Base-by-base conservation (phyloP, 2,329 filamentous ascomycete species). In the Beauveria australis region DNA sequence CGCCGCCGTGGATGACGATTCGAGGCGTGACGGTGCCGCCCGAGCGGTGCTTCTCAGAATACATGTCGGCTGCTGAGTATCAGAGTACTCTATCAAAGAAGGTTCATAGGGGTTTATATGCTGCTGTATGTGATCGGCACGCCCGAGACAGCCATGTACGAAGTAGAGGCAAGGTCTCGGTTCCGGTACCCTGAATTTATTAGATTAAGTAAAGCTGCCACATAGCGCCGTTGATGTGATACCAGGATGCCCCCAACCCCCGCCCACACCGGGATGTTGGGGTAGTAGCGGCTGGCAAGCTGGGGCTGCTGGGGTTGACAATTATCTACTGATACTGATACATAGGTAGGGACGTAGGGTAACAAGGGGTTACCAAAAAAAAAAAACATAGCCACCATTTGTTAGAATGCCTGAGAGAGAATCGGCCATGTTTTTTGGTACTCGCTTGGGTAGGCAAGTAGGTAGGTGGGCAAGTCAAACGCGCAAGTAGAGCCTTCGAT, bases 1-100 rank as follows among this genome's bases (percentile, higher is more conserved):
- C 88, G 40, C 88, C 88, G 68, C 88, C 89, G 67, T 62, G 87
- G 67, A 90, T 83, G 68, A 89, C 87, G 37, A 89, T 70, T 10
- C 85, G 79, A 3, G 87, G 86, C 67, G 76, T 74, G 40, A 79
- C 62, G 53, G 63, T 70, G 24, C 64, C 56, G 18, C 41, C 40
- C 24, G 44, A 58, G 22, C 46, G 61, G 3, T 59, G 63, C 30
- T 53, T 61, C 59, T 72, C 75, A 66, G 76, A 78, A 59, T 79
- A 74, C 78, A 81, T 80, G 40, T 24, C 48, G 40, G 6, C 37
- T 24, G 12, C 18, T 19, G n/a, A 28, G 7, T 40, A 30, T 18
- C 9, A n/a, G n/a, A 7, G 12, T 16, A n/a, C 28, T 43, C 16
- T 43, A 22, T 24, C 37, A 5, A 5, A n/a, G 18, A 14, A 14